Conservation (phyloP, 1,284 basidiomycete species). For the Takashimella koratensis region DNA sequence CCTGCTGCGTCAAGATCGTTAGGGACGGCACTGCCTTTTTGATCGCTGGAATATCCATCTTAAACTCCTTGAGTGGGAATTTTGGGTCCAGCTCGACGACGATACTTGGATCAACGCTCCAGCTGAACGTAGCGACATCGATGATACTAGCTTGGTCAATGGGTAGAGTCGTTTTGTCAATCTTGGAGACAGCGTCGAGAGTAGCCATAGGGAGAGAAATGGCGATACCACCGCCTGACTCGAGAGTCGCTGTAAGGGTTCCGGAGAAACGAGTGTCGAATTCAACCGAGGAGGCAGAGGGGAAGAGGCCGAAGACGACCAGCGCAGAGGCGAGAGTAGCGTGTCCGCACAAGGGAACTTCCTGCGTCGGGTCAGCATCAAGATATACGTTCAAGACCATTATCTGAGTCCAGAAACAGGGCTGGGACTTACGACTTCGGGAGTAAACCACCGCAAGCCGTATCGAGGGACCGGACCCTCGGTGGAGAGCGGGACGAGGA, state of each 20-base stretch:
- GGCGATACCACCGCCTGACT: constrained; percentile 4
- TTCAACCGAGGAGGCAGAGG: constrained; percentile 10
- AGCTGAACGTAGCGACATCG: constrained; percentile 5
- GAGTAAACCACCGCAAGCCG: constrained; percentile 40
- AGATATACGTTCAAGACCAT: too few species aligned
- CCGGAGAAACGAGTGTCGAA: constrained; percentile 35
- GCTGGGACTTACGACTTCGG: constrained; percentile 21
- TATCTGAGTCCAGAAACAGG: too few species aligned
- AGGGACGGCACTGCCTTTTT: not conserved
- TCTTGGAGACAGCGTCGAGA: not conserved
- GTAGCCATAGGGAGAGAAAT: constrained; percentile 6
- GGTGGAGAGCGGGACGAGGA: constrained; percentile 17
- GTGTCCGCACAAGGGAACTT: constrained; percentile 40
- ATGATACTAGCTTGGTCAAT: not conserved
- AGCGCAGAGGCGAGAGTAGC: constrained; percentile 36
- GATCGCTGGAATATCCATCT: not conserved
- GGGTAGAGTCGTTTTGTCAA: not conserved
- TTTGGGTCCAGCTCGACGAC: constrained; percentile 3
- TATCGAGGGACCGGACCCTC: constrained; percentile 18
- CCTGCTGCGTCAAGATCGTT: constrained; percentile 9
- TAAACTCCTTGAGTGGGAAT: constrained; percentile 2
- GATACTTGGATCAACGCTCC: constrained; percentile 2
- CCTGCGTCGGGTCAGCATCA: too few species aligned
- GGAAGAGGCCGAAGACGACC: constrained; percentile 25
- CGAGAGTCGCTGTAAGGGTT: constrained; percentile 21